A percentile compares a stretch with the other conserved stretches of the same genome.
Conservation (phyloP, 2,329 filamentous ascomycete species). For the Paraconiothyrium brasiliense region DNA sequence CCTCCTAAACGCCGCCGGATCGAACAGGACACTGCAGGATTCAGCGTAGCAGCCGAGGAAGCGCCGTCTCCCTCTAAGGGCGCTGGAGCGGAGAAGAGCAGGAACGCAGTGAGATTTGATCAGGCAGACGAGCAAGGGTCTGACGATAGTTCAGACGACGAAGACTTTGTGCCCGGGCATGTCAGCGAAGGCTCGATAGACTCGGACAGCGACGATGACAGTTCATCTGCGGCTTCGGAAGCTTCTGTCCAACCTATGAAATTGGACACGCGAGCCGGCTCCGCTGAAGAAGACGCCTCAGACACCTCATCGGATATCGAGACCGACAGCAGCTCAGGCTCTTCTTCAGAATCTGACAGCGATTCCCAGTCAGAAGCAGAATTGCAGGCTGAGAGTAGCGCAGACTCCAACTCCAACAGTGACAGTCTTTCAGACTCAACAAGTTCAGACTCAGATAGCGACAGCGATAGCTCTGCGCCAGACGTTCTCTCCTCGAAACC, state of each 20-base stretch:
- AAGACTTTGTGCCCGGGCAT: constrained; percentile 39
- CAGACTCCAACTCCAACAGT: constrained; percentile 49
- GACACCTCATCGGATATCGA: constrained; percentile 37
- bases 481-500: constrained; percentile 31
- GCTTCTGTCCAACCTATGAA: background rate
- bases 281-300: constrained; percentile 27
- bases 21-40: constrained; percentile 38
- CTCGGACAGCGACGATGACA: constrained; percentile 20
- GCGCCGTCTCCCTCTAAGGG: background rate
- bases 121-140: constrained; percentile 24
- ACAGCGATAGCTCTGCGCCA: constrained; percentile 35
- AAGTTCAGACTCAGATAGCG: constrained; percentile 14
- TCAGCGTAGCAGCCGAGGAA: constrained; percentile 26
- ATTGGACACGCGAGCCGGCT: background rate
- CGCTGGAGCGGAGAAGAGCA: background rate
- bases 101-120: constrained; percentile 38
- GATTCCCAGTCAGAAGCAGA: constrained; percentile 30
- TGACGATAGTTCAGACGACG: constrained; percentile 38
- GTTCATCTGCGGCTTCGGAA: constrained; percentile 26
- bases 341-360: constrained; percentile 37
- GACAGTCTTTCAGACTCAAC: constrained; percentile 41
- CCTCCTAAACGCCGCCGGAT: constrained; percentile 71
- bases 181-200: constrained; percentile 28
- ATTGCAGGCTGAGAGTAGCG: constrained; percentile 13
- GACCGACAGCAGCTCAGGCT: constrained; percentile 17